Evolutionary conservation across 202 grass and related monocot species (phyloP).

Genomic region (Hordeum pubiflorum): DNA sequence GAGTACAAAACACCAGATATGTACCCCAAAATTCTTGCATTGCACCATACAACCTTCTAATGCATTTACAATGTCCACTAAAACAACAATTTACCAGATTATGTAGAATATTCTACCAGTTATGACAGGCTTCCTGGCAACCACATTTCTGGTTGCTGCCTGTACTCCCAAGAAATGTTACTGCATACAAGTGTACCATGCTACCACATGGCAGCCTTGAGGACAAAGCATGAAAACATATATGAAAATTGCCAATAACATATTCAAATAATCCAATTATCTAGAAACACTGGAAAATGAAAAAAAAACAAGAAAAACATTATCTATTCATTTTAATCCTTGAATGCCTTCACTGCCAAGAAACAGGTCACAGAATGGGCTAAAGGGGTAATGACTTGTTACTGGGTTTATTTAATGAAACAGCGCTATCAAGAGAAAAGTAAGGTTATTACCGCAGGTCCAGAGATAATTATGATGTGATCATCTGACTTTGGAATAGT

Average conservation of each 20-base stretch:
- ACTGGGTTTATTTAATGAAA: slow-evolving; percentile 4
- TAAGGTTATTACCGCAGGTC: slow-evolving; percentile 61
- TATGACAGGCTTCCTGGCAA: not conserved
- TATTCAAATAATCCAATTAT: not conserved
- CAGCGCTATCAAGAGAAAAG: slow-evolving; percentile 10
- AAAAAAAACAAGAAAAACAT: not conserved
- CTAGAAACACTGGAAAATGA: not conserved
- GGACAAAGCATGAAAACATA: not conserved
- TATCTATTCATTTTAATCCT: not conserved
- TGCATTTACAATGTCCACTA: not conserved
- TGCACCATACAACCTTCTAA: not conserved
- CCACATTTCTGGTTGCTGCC: not conserved
- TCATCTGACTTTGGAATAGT: slow-evolving; percentile 63
- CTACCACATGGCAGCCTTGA: not conserved
- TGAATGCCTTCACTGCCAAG: not conserved
- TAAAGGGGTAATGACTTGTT: not conserved
- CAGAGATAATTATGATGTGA: slow-evolving; percentile 65
- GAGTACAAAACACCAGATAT: not conserved
- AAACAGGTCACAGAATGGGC: slow-evolving; percentile 14
- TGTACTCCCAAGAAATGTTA: not conserved
- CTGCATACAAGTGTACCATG: not conserved
- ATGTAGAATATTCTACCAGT: not conserved
- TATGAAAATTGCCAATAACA: not conserved
- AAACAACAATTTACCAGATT: not conserved
- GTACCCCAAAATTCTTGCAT: not conserved